Conservation (phyloP, 2,329 filamentous ascomycete genomes). For the Plenodomus biglobosus region DNA sequence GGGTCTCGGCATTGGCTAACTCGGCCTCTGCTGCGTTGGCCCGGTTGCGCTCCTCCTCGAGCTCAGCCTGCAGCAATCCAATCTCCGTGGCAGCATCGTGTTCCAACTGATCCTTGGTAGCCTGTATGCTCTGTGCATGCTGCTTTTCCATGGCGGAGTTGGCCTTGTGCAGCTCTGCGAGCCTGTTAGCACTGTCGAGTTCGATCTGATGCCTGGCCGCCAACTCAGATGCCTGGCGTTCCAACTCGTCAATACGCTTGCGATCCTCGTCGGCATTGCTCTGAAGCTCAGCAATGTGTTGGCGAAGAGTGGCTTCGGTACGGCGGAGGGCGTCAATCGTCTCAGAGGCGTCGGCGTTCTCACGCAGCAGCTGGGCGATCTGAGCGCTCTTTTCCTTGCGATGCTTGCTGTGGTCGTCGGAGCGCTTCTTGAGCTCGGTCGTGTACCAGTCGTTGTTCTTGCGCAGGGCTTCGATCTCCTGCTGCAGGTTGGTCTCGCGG, state of each 20-base stretch:
- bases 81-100: slow-evolving; percentile 65
- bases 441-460: slow-evolving; percentile 94
- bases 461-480: slow-evolving; percentile 85
- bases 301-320: slow-evolving; percentile 76
- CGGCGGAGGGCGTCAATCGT: slow-evolving; percentile 76
- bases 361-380: slow-evolving; percentile 83
- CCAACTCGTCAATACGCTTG: slow-evolving; percentile 77
- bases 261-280: slow-evolving; percentile 85
- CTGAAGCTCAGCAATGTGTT: slow-evolving; percentile 79
- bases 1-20: slow-evolving; percentile 65
- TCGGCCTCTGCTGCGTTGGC: slow-evolving; percentile 63
- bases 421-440: slow-evolving; percentile 86
- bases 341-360: slow-evolving; percentile 80
- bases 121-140: slow-evolving; percentile 69
- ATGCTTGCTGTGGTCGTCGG: slow-evolving; percentile 81
- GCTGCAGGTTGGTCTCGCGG: slow-evolving; percentile 83
- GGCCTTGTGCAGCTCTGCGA: slow-evolving; percentile 80
- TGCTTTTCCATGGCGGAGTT: slow-evolving; percentile 71
- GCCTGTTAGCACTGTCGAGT: slow-evolving; percentile 74
- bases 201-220: slow-evolving; percentile 87
- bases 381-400: slow-evolving; percentile 92
- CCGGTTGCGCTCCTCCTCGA: slow-evolving; percentile 58
- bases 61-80: slow-evolving; percentile 52
- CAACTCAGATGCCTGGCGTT: slow-evolving; percentile 78
- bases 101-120: slow-evolving; percentile 62